phyloP scores from a whole-genome alignment of 148 eudicot species.

The Beta vulgaris region DNA sequence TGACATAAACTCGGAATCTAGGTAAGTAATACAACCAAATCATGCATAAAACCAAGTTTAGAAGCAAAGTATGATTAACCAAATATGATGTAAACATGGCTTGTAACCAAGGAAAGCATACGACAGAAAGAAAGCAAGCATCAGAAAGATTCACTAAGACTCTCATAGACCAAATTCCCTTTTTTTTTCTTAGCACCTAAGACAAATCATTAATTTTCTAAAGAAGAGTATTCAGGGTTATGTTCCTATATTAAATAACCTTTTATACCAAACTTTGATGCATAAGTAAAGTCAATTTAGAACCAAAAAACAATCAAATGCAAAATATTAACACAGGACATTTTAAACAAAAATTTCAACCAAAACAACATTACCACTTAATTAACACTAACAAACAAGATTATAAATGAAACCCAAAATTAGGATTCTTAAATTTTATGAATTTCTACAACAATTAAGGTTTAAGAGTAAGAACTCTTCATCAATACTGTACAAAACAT shows the following conservation, averaged over 20 bases:
- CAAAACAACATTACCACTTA: too few species aligned
- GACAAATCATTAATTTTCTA: neutral
- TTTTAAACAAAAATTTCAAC: too few species aligned
- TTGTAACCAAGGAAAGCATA: slow-evolving; percentile 19
- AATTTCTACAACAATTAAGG: too few species aligned
- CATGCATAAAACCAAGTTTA: slow-evolving; percentile 8
- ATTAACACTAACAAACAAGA: neutral
- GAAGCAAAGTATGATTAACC: neutral
- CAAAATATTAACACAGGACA: too few species aligned
- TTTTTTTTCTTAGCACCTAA: neutral
- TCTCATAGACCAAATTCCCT: neutral
- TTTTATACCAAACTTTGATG: neutral
- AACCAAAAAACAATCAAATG: too few species aligned
- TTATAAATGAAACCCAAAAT: too few species aligned
- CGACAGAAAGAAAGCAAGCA: slow-evolving; percentile 9
- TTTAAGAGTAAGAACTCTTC: too few species aligned
- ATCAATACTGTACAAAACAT: too few species aligned
- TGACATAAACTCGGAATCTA: too few species aligned
- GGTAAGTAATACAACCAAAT: slow-evolving; percentile 14
- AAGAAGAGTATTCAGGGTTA: neutral
- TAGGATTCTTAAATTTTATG: too few species aligned
- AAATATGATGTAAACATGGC: slow-evolving; percentile 7
- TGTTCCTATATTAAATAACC: neutral
- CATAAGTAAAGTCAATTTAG: neutral
- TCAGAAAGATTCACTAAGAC: neutral